Base-by-base conservation (phyloP, 1,284 basidiomycete species). In the Cryptococcus amylolentus region DNA sequence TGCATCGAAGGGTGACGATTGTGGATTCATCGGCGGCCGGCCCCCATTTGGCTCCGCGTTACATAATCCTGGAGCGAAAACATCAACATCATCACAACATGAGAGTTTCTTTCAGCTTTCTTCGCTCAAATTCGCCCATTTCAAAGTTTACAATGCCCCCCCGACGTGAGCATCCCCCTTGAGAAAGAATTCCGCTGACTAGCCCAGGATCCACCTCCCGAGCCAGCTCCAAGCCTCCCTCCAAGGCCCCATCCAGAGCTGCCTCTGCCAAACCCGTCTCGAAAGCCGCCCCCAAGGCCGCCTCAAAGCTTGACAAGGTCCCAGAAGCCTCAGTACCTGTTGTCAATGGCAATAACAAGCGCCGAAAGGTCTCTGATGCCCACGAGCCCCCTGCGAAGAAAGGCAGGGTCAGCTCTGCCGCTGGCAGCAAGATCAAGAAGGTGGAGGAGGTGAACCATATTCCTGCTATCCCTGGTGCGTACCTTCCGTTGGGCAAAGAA, bases 391-490 rank as follows among this genome's bases (percentile, higher is more conserved):
- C 58, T 13, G 50, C 57, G 28, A 64, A 66, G 61, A 64, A 65
- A 43, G 64, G 69, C 9, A 46, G 68, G 51, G 52, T 65, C 14
- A 58, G 48, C 48, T 20, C 48, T 12, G 35, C 48, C 13, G 51
- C 66, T 27, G 61, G 58, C 47, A 54, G 58, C 46, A 58, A 68
- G 45, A 62, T 51, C 26, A 60, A 58, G 50, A 64, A 60, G 40
- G 48, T 54, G 31, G 51, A 47, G 13, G 51, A 68, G 37, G 46
- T 65, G n/a, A 72, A 73, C 46, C 20, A 50, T 20, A 56, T 76
- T 13, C 67, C 71, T 38, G 54, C 63, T 45, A 60, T 64, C 6
- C 68, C 72, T 38, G 31, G 70, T 71, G 23, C 59, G 67, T 58
- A 50, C 7, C 10, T 31, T 13, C 26, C 10, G 10, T 10, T 35